Evolutionary conservation across 495 filamentous ascomycete genomes (phyloP).

Genomic region (Lasiosphaeria miniovina): DNA sequence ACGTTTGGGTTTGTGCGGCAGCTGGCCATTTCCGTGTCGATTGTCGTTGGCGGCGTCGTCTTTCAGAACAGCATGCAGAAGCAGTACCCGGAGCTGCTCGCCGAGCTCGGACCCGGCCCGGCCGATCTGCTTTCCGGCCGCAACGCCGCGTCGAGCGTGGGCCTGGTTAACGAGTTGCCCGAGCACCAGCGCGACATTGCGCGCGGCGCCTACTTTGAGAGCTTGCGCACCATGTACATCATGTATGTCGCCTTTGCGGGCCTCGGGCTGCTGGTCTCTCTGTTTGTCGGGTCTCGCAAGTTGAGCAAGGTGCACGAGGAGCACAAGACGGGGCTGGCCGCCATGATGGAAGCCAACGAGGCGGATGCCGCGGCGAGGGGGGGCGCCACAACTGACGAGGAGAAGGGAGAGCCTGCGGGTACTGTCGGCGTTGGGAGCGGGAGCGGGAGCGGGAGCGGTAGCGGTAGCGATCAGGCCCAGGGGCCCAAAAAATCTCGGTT

Average conservation of each 20-base stretch:
- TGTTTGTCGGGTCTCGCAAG: slow-evolving; percentile 53
- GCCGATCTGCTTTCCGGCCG: slow-evolving; percentile 44
- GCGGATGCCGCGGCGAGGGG: neutral
- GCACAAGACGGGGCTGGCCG: slow-evolving; percentile 60
- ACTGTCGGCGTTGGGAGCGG: neutral
- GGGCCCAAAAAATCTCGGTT: neutral
- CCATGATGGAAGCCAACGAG: slow-evolving; percentile 32
- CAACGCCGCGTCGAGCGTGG: slow-evolving; percentile 58
- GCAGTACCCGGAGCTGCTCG: slow-evolving; percentile 36
- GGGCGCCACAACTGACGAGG: slow-evolving; percentile 14
- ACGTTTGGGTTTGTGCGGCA: slow-evolving; percentile 74
- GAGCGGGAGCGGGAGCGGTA: too few species aligned
- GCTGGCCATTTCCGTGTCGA: slow-evolving; percentile 65
- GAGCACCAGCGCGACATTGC: slow-evolving; percentile 47
- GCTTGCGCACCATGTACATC: slow-evolving; percentile 67
- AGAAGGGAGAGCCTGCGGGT: slow-evolving; percentile 8
- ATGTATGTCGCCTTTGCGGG: slow-evolving; percentile 56
- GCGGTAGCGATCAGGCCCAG: neutral
- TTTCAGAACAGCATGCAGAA: slow-evolving; percentile 64
- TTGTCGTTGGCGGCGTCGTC: slow-evolving; percentile 78
- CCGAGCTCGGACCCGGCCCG: slow-evolving; percentile 40
- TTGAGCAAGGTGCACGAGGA: slow-evolving; percentile 60
- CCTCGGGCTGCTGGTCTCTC: slow-evolving; percentile 51
- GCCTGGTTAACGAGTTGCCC: slow-evolving; percentile 50
- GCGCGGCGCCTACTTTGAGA: slow-evolving; percentile 52